phyloP scores from a whole-genome alignment of 192 early-diverging fungal species.

The Backusella australiensis region DNA sequence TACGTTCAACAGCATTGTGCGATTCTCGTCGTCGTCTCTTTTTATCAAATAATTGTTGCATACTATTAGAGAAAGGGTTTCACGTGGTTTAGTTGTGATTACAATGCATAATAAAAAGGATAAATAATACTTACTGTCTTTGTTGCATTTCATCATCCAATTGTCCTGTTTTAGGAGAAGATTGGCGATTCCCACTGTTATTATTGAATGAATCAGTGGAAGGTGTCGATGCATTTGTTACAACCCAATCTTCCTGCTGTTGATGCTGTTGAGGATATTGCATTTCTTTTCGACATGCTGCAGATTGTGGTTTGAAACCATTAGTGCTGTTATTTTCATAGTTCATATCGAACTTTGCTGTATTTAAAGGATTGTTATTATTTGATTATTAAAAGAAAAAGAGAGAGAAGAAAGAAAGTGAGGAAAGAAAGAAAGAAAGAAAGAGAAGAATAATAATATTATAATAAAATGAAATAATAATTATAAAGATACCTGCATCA shows the following conservation, averaged over 20 bases:
- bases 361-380: not conserved
- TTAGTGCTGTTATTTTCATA: conserved; percentile 12
- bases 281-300: not conserved
- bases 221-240: not conserved
- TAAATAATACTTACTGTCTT: conserved; percentile 16
- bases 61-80: conserved; percentile 17
- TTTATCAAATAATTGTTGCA: conserved; percentile 68
- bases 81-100: conserved; percentile 12
- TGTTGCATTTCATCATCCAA: conserved; percentile 18
- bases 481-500: conserved; percentile 14
- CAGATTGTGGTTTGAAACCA: not conserved
- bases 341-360: conserved; percentile 3
- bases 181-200: not conserved
- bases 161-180: not conserved
- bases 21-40: conserved; percentile 89
- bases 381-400: not conserved
- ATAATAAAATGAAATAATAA: not conserved
- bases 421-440: too few relatives aligned
- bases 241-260: not conserved
- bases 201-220: not conserved
- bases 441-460: not conserved
- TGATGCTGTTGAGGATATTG: not conserved
- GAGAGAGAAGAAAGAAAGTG: not conserved
- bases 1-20: conserved; percentile 97
- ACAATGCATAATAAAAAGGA: not conserved